Evolutionary conservation across 1,139 yeast species (phyloP).

Genomic region (Citeromyces hawaiiensis): DNA sequence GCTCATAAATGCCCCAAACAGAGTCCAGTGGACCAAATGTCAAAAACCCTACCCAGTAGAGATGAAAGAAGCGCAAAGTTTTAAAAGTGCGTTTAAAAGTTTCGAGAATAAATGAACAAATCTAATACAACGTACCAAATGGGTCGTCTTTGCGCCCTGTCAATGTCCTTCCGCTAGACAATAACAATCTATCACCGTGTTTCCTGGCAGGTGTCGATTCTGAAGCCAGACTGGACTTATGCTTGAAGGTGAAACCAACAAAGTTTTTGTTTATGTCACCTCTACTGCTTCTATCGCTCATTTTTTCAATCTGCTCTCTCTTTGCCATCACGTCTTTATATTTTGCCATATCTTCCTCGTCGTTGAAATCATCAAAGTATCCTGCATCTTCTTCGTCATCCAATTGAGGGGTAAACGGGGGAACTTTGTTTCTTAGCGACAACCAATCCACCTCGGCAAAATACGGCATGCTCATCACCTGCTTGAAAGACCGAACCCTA

Average conservation of each 20-base stretch:
- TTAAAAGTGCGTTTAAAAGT: slow-evolving; percentile 33
- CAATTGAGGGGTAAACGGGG: slow-evolving; percentile 94
- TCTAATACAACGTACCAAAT: slow-evolving; percentile 18
- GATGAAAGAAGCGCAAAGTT: slow-evolving; percentile 42
- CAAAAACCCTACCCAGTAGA: slow-evolving; percentile 46
- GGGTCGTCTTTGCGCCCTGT: slow-evolving; percentile 15
- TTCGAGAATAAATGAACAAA: slow-evolving; percentile 29
- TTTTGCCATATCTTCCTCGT: slow-evolving; percentile 94
- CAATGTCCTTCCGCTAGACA: slow-evolving; percentile 9
- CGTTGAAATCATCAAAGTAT: slow-evolving; percentile 93
- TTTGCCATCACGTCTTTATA: slow-evolving; percentile 94
- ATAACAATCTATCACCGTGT: slow-evolving; percentile 4
- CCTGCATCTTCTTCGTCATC: slow-evolving; percentile 98
- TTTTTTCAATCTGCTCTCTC: slow-evolving; percentile 69
- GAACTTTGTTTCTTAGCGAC: slow-evolving; percentile 50
- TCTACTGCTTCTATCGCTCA: slow-evolving; percentile 48
- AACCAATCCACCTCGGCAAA: slow-evolving; percentile 79
- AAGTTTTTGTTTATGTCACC: slow-evolving; percentile 55
- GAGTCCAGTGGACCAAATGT: slow-evolving; percentile 67
- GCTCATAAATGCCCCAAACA: slow-evolving; percentile 40
- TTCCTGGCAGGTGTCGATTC: not conserved
- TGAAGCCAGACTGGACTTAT: slow-evolving; percentile 23
- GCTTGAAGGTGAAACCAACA: slow-evolving; percentile 94
- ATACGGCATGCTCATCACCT: slow-evolving; percentile 67
- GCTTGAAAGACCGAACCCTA: slow-evolving; percentile 68